Evolutionary conservation across 1,284 basidiomycete species (phyloP), one percentile per base, ranked within the genome.

Genomic region (Schizophyllum amplum): DNA sequence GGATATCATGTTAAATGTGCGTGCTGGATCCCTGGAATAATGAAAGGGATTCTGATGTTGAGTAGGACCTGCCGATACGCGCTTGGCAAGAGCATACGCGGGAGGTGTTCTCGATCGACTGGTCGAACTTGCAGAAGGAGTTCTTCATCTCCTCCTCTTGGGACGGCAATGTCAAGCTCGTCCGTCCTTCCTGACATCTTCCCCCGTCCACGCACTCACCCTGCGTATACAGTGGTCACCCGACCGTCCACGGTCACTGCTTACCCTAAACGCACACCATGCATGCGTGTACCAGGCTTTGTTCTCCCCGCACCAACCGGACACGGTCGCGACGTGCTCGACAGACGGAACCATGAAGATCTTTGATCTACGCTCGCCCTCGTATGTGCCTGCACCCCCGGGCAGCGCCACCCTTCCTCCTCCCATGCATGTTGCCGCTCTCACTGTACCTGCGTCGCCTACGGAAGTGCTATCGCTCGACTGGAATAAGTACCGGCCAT

Each of bases 61-160:
- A 64, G 24, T 77, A 94, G 89, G 87, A 94, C 65, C 81, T 88
- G 60, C 96, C 96, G 0, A 89, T 98, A 58, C 84, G 86, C 57
- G 84, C 84, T 54, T 99, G 95, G 95, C 86, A 92, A 63, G 96
- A 98, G 71, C 96, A 99, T 69, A 82, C 84, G 5, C 82, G 88
- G 50, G 96, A 99, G 68, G 92, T 94, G 5, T 95, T 93, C 73
- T 90, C 89, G n/a, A 83, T 98, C 11, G 93, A 99, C 70, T 99
- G 96, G 96, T 95, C 90, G 62, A 98, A 98, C 70, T 72, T 97
- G 59, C 86, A 90, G 64, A 99, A 99, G 70, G 87, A 93, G 60
- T 79, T 83, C 1, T 98, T 99, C 70, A 83, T 83, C 4, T 94
- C 92, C 1, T 83, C 87, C 1, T 92, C 89, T 22, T 98, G 96